A percentile compares a stretch with the other conserved stretches of the same genome.
phyloP scores from a whole-genome alignment of 2,329 filamentous ascomycete species.

The Alternaria sp. region DNA sequence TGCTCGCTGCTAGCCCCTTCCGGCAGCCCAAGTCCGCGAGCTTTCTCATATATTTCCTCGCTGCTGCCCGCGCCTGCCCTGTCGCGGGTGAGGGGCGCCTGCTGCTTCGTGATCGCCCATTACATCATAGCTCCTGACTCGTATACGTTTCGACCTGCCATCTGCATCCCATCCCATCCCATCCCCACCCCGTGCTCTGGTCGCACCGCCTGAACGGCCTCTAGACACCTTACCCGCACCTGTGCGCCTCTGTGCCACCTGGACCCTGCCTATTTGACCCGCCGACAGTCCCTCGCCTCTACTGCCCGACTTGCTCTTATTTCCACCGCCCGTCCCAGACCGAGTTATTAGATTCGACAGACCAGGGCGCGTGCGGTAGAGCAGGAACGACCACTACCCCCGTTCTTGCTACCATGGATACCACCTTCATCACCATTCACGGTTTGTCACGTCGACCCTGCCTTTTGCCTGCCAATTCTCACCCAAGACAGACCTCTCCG shows the following conservation, averaged over 20 bases:
- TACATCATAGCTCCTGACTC: conserved; percentile 14
- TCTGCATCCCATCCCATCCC: conserved; percentile 11
- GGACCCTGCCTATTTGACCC: conserved; percentile 29
- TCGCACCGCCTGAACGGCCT: conserved; percentile 12
- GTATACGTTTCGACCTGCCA: neutral
- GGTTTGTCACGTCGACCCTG: conserved; percentile 59
- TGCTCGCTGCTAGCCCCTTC: conserved; percentile 7
- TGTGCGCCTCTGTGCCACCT: conserved; percentile 28
- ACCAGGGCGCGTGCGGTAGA: conserved; percentile 33
- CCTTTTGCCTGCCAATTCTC: conserved; percentile 13
- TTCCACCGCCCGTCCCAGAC: conserved; percentile 35
- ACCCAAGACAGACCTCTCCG: conserved; percentile 66
- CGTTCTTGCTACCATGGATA: conserved; percentile 60
- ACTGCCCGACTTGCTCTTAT: conserved; percentile 10
- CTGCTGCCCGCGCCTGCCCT: neutral
- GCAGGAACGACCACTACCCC: conserved; percentile 1
- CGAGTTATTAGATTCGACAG: conserved; percentile 50
- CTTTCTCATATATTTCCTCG: neutral
- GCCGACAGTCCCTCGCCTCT: conserved; percentile 17
- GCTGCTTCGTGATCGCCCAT: neutral
- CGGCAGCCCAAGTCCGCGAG: neutral
- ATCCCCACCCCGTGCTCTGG: conserved; percentile 13
- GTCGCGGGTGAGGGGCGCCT: neutral
- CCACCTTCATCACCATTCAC: conserved; percentile 90
- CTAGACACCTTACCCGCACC: conserved; percentile 25